Base-by-base conservation (phyloP, 2,329 filamentous ascomycete species). In the Aspergillus aculeatus region DNA sequence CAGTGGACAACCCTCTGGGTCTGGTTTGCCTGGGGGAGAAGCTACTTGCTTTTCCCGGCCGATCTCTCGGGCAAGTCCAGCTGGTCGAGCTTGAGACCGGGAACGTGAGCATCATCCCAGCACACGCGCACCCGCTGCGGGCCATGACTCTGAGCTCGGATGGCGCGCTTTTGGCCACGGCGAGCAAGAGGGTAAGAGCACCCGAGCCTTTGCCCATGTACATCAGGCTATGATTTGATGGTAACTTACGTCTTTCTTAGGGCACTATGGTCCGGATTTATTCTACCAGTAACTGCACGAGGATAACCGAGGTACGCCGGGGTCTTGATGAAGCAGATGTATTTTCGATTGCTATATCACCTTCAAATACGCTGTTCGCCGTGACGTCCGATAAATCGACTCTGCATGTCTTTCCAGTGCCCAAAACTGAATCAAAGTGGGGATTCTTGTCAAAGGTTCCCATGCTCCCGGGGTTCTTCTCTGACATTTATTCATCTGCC, bases 371-470 rank as follows among this genome's bases (percentile, higher is more conserved):
- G 48, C 84, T 92, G 71, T 83, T 98, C 11, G 95, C 95, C 26
- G 94, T 92, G 62, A 98, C 94, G 1, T 97, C 93, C 1, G 95
- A 99, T 81, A 99, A 98, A 77, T 93, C 91, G 5, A 99, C 93
- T 0, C 82, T 99, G 11, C 95, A 99, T 76, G 84, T 99, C 41
- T 99, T 97, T 72, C 92, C 98, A 70, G 83, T 69, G 35, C 63
- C 64, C 31, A 67, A 71, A 5, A 76, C 76, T 57, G 79, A 83
- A 44, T 87, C 90, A 47, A 94, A 93, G 80, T 96, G 92, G 90
- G 92, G 92, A 1, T 84, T 96, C 50, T 79, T 97, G 5, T 88
- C 90, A 63, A 93, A 88, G 69, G 85, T 97, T 6, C 93, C 93
- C 0, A 80, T 96, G 57, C 86, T 97, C 66, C 95, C 95, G 1